phyloP scores from a whole-genome alignment of 768 basidiomycete species.

The Psilocybe cyanescens region DNA sequence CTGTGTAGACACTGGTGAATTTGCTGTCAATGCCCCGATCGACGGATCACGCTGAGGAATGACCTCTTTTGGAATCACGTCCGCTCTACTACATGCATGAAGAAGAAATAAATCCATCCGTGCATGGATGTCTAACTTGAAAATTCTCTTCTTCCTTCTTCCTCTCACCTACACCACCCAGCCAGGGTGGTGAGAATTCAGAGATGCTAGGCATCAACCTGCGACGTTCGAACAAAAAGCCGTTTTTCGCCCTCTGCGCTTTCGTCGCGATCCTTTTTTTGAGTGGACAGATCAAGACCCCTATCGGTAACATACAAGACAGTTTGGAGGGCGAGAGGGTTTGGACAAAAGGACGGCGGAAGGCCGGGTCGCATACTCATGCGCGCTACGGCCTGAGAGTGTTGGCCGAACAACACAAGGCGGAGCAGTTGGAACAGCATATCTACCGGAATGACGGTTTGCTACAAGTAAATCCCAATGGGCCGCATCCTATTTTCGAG shows the following conservation, averaged over 20 bases:
- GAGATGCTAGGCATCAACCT: neutral
- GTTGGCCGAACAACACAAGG: neutral
- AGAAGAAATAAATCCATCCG: neutral
- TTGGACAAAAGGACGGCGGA: neutral
- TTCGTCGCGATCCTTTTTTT: neutral
- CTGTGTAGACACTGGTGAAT: too few relatives aligned
- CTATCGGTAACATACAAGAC: neutral
- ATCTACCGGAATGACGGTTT: constrained; percentile 42
- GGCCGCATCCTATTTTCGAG: constrained; percentile 75
- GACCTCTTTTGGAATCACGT: too few relatives aligned
- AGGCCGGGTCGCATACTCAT: neutral
- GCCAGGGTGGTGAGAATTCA: neutral
- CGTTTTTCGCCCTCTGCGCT: neutral
- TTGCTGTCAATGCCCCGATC: neutral
- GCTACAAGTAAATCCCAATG: constrained; percentile 41
- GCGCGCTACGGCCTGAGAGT: neutral
- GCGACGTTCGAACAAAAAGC: neutral
- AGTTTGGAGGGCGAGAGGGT: neutral
- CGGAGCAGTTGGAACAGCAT: constrained; percentile 28
- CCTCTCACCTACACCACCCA: neutral
- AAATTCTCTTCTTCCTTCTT: neutral
- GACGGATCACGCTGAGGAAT: neutral
- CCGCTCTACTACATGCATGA: too few relatives aligned
- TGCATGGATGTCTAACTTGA: neutral
- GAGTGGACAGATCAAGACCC: neutral